phyloP scores from a whole-genome alignment of 176 grass and related monocot species.

The Otatea glauca region DNA sequence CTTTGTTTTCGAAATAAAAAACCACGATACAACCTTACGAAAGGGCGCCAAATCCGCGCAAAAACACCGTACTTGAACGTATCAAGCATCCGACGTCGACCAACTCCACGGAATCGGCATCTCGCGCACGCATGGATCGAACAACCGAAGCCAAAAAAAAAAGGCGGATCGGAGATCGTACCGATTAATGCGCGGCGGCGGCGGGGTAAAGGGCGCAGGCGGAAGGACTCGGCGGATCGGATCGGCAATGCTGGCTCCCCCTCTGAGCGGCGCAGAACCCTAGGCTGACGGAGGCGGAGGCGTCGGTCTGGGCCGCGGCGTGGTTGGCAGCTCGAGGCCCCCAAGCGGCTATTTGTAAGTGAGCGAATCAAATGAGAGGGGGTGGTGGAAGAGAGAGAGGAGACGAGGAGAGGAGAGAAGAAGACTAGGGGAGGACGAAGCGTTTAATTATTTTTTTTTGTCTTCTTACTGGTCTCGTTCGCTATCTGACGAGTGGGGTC shows the following conservation, averaged over 20 bases:
- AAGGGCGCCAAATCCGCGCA: background rate
- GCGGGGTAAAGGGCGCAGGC: background rate
- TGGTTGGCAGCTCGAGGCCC: background rate
- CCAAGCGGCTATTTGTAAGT: constrained; percentile 35
- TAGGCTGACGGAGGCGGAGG: background rate
- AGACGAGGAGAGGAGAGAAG: background rate
- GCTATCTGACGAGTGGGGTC: constrained; percentile 9
- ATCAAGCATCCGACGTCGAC: background rate
- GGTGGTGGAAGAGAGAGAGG: background rate
- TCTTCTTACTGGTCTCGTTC: no score
- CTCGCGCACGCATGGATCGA: background rate
- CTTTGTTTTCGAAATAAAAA: background rate
- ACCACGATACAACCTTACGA: background rate
- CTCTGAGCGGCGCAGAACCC: background rate
- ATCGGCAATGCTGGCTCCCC: constrained; percentile 31
- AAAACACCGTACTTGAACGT: background rate
- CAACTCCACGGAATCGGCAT: background rate
- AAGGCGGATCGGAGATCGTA: constrained; percentile 8
- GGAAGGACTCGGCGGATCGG: background rate
- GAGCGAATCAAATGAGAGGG: background rate
- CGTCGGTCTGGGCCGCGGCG: background rate
- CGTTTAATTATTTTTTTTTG: background rate
- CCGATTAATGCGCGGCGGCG: background rate
- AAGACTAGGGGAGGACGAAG: background rate
- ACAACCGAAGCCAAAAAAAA: background rate